A percentile compares a stretch with the other conserved stretches of the same genome.
Evolutionary conservation across 1,284 basidiomycete species (phyloP).

Genomic region (Ganoderma lingzhi): DNA sequence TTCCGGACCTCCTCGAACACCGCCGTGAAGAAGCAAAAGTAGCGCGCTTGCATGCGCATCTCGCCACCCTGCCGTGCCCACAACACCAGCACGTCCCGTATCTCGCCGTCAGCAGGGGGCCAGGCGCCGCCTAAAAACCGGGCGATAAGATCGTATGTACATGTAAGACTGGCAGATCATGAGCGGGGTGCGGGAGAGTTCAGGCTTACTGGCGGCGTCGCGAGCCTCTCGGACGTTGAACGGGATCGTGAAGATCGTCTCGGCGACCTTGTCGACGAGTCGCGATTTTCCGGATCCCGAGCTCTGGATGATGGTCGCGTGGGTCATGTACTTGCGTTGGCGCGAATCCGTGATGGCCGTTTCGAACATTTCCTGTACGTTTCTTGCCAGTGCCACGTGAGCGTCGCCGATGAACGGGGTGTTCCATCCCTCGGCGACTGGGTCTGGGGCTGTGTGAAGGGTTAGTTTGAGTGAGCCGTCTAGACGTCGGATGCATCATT

Average conservation of each 20-base stretch:
- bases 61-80: neutral
- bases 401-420: neutral
- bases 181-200: neutral
- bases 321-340: neutral
- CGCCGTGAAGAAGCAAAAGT: neutral
- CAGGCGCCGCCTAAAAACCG: neutral
- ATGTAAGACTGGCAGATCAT: neutral
- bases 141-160: neutral
- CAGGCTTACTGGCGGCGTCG: neutral
- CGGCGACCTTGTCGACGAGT: constrained; percentile 58
- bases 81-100: neutral
- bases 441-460: neutral
- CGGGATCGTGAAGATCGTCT: constrained; percentile 53
- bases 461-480: neutral
- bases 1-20: neutral
- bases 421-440: neutral
- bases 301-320: constrained; percentile 31
- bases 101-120: neutral
- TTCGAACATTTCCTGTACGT: neutral
- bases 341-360: neutral
- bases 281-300: constrained; percentile 48
- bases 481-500: neutral
- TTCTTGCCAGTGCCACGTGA: neutral
- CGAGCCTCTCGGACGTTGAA: constrained; percentile 34
- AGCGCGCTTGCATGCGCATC: neutral